A percentile compares a stretch with the other conserved stretches of the same genome.
Conservation (phyloP, 2,329 filamentous ascomycete species). For the Escovopsis sp. region DNA sequence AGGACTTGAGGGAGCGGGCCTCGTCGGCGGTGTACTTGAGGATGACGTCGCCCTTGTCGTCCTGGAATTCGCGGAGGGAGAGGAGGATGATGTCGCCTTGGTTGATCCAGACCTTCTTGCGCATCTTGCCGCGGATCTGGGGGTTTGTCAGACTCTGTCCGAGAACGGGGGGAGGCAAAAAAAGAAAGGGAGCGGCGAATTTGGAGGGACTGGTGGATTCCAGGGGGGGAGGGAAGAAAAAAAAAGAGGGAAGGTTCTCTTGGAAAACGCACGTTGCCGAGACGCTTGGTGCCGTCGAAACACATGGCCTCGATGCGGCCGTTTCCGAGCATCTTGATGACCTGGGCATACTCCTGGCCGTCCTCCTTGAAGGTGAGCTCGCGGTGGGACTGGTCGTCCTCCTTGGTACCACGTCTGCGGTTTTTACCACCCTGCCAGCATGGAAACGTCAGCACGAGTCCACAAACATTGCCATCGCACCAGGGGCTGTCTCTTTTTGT, state of each 20-base stretch:
- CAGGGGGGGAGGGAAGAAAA: background rate
- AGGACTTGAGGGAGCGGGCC: constrained; percentile 86
- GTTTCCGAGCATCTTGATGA: constrained; percentile 87
- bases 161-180: background rate
- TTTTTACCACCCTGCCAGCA: constrained; percentile 99
- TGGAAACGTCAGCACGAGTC: too few relatives aligned
- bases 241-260: background rate
- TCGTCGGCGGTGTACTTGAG: constrained; percentile 95
- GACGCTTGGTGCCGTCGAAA: constrained; percentile 60
- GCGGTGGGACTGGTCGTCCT: constrained; percentile 98
- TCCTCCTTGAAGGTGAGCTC: constrained; percentile 98
- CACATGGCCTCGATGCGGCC: constrained; percentile 83
- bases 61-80: constrained; percentile 81
- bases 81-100: constrained; percentile 88
- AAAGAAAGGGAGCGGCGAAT: background rate
- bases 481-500: too few relatives aligned
- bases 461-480: too few relatives aligned
- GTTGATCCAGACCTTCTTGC: constrained; percentile 99
- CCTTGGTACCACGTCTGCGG: constrained; percentile 94
- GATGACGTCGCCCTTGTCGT: constrained; percentile 93
- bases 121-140: constrained; percentile 69
- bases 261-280: constrained; percentile 25
- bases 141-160: background rate
- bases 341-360: constrained; percentile 51
- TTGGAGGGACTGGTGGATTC: background rate